Evolutionary conservation across 768 basidiomycete species (phyloP), one percentile per base, ranked within the genome.

Genomic region (Clitopilus hobsonii): DNA sequence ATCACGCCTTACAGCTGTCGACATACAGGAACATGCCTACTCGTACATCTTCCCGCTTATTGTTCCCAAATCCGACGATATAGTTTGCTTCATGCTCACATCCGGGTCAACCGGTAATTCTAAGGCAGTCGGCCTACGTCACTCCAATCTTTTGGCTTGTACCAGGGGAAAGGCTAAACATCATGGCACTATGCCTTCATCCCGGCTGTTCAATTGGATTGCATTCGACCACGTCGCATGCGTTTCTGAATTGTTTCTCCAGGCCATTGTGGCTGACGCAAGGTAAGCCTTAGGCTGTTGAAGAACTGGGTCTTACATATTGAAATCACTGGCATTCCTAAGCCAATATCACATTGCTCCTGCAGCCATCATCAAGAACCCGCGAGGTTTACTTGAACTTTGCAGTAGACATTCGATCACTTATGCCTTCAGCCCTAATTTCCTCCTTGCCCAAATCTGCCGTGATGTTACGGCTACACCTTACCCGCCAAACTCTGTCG

Each of bases 201-300:
- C 66, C 71, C 10, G 67, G 56, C n/a, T 60, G 47, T 57, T 75
- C 56, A 75, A 76, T 61, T 75, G 74, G 74, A 73, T 76, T 5
- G 71, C 71, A 20, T 72, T 75, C 45, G 75, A 75, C 41, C 74
- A 75, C 49, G 71, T 75, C 32, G 74, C 75, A 1, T 72, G 70
- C 26, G 66, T 72, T 0, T 63, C 73, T 6, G 74, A 75, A 52
- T 67, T 73, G 57, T 75, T 76, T 48, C 49, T 75, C 2, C 63
- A 65, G 25, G 63, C 73, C 0, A 68, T 73, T 22, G 59, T 68
- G n/a, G 45, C 67, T 4, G 68, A 58, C 18, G 71, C 68, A 11
- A 49, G 47, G 61, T 65, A 45, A 62, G n/a, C n/a, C n/a, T n/a
- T n/a, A n/a, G n/a, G n/a, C n/a, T n/a, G n/a, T n/a, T n/a, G n/a